A percentile compares a stretch with the other conserved stretches of the same genome.
Conservation (phyloP, 805 yeast genomes). For the Cyberlindnera petersonii region DNA sequence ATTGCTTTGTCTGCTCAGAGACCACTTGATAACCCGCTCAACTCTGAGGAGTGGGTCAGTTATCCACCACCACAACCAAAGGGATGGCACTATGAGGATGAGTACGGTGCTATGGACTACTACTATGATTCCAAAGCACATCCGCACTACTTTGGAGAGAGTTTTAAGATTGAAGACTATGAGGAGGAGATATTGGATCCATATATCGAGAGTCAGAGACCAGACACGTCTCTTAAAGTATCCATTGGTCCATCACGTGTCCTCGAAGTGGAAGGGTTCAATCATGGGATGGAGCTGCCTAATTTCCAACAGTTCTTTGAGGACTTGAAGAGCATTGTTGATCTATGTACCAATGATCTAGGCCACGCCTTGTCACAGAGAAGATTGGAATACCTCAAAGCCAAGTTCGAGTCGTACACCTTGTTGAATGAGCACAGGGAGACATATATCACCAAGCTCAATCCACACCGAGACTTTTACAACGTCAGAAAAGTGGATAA, state of each 20-base stretch:
- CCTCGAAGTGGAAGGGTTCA: slow-evolving; percentile 14
- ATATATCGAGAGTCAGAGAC: slow-evolving; percentile 1
- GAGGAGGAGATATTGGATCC: slow-evolving; percentile 10
- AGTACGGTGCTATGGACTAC: slow-evolving; percentile 25
- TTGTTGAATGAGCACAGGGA: slow-evolving; percentile 34
- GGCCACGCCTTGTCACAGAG: slow-evolving; percentile 23
- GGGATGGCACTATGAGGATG: slow-evolving; percentile 37
- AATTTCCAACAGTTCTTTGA: slow-evolving; percentile 29
- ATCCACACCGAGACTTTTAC: slow-evolving; percentile 41
- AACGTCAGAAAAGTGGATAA: slow-evolving; percentile 52
- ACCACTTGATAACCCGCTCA: slow-evolving; percentile 68
- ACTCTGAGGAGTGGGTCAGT: slow-evolving; percentile 60
- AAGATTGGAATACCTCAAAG: slow-evolving; percentile 30
- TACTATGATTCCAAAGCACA: slow-evolving; percentile 21
- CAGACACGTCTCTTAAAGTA: slow-evolving; percentile 1
- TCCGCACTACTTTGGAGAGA: slow-evolving; percentile 36
- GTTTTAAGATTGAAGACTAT: slow-evolving; percentile 31
- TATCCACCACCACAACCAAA: slow-evolving; percentile 70
- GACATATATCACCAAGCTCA: slow-evolving; percentile 32
- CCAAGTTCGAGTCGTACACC: slow-evolving; percentile 35
- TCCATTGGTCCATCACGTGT: neutral
- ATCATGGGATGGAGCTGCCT: slow-evolving; percentile 22
- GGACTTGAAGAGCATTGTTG: slow-evolving; percentile 29
- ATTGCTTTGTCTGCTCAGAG: slow-evolving; percentile 61
- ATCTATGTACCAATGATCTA: slow-evolving; percentile 12